Conservation (phyloP, 129 eudicot species). For the Helichrysum umbraculigerum region DNA sequence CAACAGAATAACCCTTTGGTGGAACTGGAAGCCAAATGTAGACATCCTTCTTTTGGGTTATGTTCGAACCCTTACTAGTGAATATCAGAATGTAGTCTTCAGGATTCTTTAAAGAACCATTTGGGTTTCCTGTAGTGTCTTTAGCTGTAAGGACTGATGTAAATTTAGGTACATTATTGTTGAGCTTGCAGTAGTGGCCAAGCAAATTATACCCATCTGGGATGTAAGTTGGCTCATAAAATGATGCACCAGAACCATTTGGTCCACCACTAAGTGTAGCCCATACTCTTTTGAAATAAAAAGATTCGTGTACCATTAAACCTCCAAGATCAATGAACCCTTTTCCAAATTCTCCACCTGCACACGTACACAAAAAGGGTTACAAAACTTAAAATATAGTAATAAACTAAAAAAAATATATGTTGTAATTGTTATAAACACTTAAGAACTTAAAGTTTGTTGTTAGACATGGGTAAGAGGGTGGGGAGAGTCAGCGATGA, state of each 20-base stretch:
- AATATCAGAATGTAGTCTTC: slow-evolving; percentile 44
- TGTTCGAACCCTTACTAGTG: slow-evolving; percentile 36
- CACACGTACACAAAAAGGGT: neutral
- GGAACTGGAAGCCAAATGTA: slow-evolving; percentile 60
- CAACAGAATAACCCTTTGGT: slow-evolving; percentile 38
- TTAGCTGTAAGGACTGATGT: slow-evolving; percentile 42
- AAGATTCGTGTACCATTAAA: slow-evolving; percentile 31
- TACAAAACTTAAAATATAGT: no score
- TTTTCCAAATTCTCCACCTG: slow-evolving; percentile 45
- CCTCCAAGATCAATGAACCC: slow-evolving; percentile 59
- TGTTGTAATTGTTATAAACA: no score
- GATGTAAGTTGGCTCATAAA: slow-evolving; percentile 40
- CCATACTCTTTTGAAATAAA: slow-evolving; percentile 45
- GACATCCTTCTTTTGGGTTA: slow-evolving; percentile 28
- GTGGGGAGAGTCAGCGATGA: no score
- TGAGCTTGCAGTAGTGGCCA: slow-evolving; percentile 46
- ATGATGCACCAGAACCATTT: slow-evolving; percentile 36
- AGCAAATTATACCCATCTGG: slow-evolving; percentile 42
- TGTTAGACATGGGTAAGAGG: no score
- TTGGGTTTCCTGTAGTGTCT: slow-evolving; percentile 30
- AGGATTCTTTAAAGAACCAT: slow-evolving; percentile 33
- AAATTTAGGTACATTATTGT: slow-evolving; percentile 4
- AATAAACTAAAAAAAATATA: no score
- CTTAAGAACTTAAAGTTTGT: no score
- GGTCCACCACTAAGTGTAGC: slow-evolving; percentile 35